Percentiles rank a stretch among this genome's conserved stretches.
Conservation (phyloP, 129 eudicot species). For the Kitagawia praeruptora region DNA sequence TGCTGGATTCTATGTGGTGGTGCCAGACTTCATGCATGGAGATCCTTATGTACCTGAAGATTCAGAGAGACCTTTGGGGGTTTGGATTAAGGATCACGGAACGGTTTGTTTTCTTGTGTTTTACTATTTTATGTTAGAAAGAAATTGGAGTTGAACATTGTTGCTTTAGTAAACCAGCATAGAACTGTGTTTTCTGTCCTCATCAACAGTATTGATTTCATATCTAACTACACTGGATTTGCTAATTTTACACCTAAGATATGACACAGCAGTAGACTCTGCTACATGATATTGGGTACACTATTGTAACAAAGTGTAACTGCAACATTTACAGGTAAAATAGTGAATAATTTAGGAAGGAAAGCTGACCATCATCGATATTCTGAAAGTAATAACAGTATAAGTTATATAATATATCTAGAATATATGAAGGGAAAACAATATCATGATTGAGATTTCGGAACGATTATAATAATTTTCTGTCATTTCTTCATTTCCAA, state of each 20-base stretch:
- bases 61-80: conserved; percentile 22
- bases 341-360: not conserved
- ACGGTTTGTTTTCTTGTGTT: conserved; percentile 25
- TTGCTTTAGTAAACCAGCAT: not conserved
- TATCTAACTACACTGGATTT: not conserved
- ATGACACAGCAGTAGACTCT: not conserved
- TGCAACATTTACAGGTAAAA: not conserved
- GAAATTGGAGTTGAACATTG: not conserved
- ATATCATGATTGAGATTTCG: not conserved
- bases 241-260: not conserved
- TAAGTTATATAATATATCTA: not conserved
- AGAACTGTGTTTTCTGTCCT: not conserved
- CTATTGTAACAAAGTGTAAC: not conserved
- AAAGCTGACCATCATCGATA: not conserved
- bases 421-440: not conserved
- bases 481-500: not conserved
- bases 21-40: conserved; percentile 58
- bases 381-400: not conserved
- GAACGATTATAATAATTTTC: not conserved
- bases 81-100: conserved; percentile 57
- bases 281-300: not conserved
- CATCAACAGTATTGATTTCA: not conserved
- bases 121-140: not conserved
- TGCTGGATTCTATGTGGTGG: conserved; percentile 68
- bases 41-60: conserved; percentile 38